These are phyloP conservation scores for Ordospora colligata DNA, from an alignment of 371 early-diverging fungal species.

Conservation along the genomic window DNA sequence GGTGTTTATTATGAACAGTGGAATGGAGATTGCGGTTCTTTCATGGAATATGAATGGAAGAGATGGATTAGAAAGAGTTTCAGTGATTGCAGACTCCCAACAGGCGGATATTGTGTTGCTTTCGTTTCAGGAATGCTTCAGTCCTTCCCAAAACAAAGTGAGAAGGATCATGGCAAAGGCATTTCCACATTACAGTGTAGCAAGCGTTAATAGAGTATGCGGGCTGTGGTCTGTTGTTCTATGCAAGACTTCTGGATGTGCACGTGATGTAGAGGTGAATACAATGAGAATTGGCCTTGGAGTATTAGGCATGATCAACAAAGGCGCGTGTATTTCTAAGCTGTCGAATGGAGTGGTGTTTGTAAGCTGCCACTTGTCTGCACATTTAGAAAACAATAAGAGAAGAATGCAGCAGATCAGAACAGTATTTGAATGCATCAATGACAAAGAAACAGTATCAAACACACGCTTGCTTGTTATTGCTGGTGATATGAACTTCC, in stretches of 20 bases:
- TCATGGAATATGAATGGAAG: slow-evolving; percentile 1
- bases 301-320: slow-evolving; percentile 18
- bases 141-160: not conserved
- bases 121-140: not conserved
- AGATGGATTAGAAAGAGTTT: not conserved
- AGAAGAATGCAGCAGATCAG: slow-evolving; percentile 19
- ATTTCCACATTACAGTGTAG: not conserved
- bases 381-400: slow-evolving; percentile 17
- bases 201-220: not conserved
- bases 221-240: slow-evolving; percentile 17
- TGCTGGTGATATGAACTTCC: slow-evolving; percentile 42
- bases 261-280: not conserved
- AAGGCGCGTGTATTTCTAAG: slow-evolving; percentile 19
- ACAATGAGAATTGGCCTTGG: slow-evolving; percentile 25
- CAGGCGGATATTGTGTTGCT: not conserved
- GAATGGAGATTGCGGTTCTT: not conserved
- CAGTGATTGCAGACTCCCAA: not conserved
- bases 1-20: no score
- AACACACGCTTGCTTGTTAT: not conserved
- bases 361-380: slow-evolving; percentile 31
- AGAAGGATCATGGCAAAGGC: not conserved
- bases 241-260: not conserved
- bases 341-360: slow-evolving; percentile 6
- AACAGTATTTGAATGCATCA: slow-evolving; percentile 10
- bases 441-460: not conserved